A percentile compares a stretch with the other conserved stretches of the same genome.
Conservation (phyloP, 176 grass and related monocot genomes). For the Hsuehochloa calcarea region DNA sequence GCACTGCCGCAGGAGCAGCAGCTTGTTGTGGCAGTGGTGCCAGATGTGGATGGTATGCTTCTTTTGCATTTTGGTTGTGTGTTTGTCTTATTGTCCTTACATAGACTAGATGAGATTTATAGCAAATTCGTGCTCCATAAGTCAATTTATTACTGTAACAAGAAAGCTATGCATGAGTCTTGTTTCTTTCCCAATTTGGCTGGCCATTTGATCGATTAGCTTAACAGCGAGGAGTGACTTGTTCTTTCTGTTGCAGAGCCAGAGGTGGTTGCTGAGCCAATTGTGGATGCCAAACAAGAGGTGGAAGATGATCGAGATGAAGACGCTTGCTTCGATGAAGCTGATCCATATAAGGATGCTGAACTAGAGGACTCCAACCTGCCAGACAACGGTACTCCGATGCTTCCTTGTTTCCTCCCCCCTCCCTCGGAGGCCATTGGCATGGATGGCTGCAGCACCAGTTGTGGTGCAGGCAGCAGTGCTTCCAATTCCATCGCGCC, state of each 20-base stretch:
- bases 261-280: conserved; percentile 20
- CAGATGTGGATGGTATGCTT: conserved; percentile 46
- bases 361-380: conserved; percentile 42
- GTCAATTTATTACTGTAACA: conserved; percentile 15
- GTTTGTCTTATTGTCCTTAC: conserved; percentile 38
- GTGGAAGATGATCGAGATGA: conserved; percentile 34
- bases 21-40: conserved; percentile 33
- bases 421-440: conserved; percentile 52
- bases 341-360: conserved; percentile 19
- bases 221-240: too few relatives aligned
- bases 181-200: conserved; percentile 29
- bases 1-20: conserved; percentile 23
- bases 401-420: conserved; percentile 48
- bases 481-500: conserved; percentile 45
- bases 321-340: conserved; percentile 33
- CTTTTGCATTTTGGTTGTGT: conserved; percentile 23
- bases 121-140: conserved; percentile 13
- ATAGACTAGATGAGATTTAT: conserved; percentile 28
- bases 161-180: conserved; percentile 17
- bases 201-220: conserved; percentile 10
- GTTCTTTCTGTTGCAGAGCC: conserved; percentile 35
- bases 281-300: conserved; percentile 29
- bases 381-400: conserved; percentile 31
- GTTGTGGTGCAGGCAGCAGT: conserved; percentile 30
- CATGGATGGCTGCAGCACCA: conserved; percentile 45